Evolutionary conservation across 495 filamentous ascomycete genomes (phyloP), one percentile per base, ranked within the genome.

Genomic region (Halenospora varia): DNA sequence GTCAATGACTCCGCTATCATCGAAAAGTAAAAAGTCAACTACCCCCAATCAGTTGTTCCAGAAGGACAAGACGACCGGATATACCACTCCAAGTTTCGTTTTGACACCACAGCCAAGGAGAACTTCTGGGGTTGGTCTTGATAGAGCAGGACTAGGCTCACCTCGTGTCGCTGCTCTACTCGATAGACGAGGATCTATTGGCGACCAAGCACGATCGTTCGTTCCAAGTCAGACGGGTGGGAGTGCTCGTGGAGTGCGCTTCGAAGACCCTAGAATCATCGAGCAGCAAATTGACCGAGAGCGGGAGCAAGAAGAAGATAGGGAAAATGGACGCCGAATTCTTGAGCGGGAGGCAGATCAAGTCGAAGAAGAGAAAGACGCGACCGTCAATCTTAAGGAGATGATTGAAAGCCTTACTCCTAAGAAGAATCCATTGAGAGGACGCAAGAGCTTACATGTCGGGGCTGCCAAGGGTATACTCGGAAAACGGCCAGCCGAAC

Each of bases 331-430:
- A 24, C 77, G 81, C 46, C 74, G 71, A 39, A 78, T 80, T 18
- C 55, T 80, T 2, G 76, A 84, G 56, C 69, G 73, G 24, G 77
- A 77, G 53, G 71, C 66, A 10, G 74, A 79, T 25, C 71, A 73
- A 15, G 60, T 55, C 2, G 73, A 77, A 29, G 78, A 77, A 10
- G 80, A 84, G 17, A 75, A 76, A 25, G 87, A 88, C 55, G 73
- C 73, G 1, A 88, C 85, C 1, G 68, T 81, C 25, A 88, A 75
- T 57, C 66, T 92, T 46, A 88, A 81, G 66, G 85, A 88, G 56
- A 86, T 88, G 83, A 92, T 92, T 41, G 80, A 86, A 54, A 87
- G 82, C 48, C 75, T 92, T 45, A 89, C 83, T 3, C 88, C 88
- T 1, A 90, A 90, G 74, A 90, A 90, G 68, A 82, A 78, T 53